These are phyloP conservation scores for Elongisporangium anandrum DNA, from an alignment of 352 stramenopile genomes.

Conservation along the genomic window DNA sequence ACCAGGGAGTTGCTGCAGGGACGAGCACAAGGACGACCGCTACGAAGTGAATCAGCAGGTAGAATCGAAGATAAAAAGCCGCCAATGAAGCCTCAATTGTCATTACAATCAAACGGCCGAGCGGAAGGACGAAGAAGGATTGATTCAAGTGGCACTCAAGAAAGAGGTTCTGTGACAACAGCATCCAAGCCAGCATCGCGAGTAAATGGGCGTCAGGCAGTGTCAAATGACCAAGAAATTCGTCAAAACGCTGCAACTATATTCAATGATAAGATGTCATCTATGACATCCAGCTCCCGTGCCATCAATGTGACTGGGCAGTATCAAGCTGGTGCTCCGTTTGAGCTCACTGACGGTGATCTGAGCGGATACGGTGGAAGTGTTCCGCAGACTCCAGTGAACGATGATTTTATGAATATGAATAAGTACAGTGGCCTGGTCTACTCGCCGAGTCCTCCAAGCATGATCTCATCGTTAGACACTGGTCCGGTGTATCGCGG, in stretches of 20 bases:
- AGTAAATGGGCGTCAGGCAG: background rate
- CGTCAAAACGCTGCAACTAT: background rate
- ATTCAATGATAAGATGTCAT: background rate
- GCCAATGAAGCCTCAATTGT: background rate
- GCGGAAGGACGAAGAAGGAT: background rate
- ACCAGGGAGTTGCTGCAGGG: background rate
- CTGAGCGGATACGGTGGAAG: slow-evolving; percentile 27
- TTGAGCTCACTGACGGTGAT: slow-evolving; percentile 33
- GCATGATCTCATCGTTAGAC: slow-evolving; percentile 28
- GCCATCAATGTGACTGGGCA: slow-evolving; percentile 13
- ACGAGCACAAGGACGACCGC: background rate
- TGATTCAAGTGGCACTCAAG: background rate
- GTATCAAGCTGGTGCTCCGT: slow-evolving; percentile 21
- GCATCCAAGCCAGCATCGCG: background rate
- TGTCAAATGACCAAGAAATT: background rate
- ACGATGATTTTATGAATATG: slow-evolving; percentile 32
- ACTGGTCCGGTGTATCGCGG: slow-evolving; percentile 31
- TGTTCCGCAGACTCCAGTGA: slow-evolving; percentile 20
- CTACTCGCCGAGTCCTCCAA: slow-evolving; percentile 23
- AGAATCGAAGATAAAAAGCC: background rate
- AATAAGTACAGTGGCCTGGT: slow-evolving; percentile 20
- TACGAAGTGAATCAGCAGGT: background rate
- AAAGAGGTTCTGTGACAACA: background rate
- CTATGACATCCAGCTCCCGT: background rate
- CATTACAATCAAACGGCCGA: background rate